These are phyloP conservation scores for Boletus eberwhitei DNA, from an alignment of 768 basidiomycete genomes.

Conservation along the genomic window DNA sequence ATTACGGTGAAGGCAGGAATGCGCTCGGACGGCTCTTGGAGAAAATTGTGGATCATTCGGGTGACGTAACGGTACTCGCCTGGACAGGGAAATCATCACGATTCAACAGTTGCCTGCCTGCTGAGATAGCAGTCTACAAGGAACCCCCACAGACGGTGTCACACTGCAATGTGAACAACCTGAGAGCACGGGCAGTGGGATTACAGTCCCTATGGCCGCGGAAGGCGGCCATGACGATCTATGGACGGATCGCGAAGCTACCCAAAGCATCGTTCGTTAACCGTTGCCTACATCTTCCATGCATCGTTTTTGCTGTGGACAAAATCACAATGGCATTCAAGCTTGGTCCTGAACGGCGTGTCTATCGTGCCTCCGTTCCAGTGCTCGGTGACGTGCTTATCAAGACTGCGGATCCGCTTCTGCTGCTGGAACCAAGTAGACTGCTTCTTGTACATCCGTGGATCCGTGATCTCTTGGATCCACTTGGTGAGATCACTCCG, in stretches of 20 bases:
- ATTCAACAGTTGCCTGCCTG: too few relatives aligned
- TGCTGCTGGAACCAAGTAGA: not conserved
- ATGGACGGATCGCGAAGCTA: not conserved
- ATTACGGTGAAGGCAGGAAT: too few relatives aligned
- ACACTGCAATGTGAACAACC: not conserved
- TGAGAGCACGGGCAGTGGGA: not conserved
- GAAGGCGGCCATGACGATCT: not conserved
- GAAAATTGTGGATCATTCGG: too few relatives aligned
- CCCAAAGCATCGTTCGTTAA: not conserved
- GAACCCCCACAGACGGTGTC: not conserved
- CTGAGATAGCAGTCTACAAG: not conserved
- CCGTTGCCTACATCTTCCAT: conserved; percentile 1
- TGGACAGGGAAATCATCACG: too few relatives aligned
- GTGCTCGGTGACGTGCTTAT: not conserved
- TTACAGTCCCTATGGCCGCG: not conserved
- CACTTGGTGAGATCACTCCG: not conserved
- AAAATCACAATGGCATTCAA: not conserved
- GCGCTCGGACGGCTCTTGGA: too few relatives aligned
- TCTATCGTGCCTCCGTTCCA: not conserved
- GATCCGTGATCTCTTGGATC: not conserved
- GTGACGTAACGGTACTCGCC: too few relatives aligned
- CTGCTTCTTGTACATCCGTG: conserved; percentile 2
- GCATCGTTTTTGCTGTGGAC: not conserved
- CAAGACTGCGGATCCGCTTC: not conserved
- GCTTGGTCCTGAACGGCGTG: not conserved